These are phyloP conservation scores for Brachypodium distachyon DNA, from an alignment of 202 grass and related monocot species.

Conservation along the genomic window DNA sequence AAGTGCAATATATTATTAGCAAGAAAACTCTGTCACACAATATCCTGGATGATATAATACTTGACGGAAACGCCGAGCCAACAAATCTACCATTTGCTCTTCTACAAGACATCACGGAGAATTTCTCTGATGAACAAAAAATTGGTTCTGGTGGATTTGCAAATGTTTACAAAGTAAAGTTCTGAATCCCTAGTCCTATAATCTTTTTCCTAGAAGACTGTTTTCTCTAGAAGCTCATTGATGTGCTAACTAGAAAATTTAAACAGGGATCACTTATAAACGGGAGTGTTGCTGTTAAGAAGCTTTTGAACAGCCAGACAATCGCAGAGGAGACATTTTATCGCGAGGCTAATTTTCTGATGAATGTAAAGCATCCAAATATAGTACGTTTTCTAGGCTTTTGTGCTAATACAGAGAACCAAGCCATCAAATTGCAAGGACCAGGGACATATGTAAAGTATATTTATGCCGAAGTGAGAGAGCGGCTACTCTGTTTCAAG, in stretches of 20 bases:
- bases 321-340: background rate
- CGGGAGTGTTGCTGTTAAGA: background rate
- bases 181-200: background rate
- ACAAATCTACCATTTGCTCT: background rate
- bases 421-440: too few species aligned
- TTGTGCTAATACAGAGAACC: background rate
- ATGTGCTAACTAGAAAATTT: background rate
- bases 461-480: background rate
- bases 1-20: too few species aligned
- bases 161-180: background rate
- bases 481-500: background rate
- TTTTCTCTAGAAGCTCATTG: background rate
- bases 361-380: background rate
- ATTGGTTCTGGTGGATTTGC: background rate
- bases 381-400: constrained; percentile 1
- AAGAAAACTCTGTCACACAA: background rate
- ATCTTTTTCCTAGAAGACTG: background rate
- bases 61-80: background rate
- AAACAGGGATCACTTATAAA: background rate
- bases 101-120: background rate
- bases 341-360: background rate
- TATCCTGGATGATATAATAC: background rate
- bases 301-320: background rate
- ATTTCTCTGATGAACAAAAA: background rate
- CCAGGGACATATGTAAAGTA: background rate